Evolutionary conservation across 2,329 filamentous ascomycete species (phyloP).

Genomic region (Didymella pomorum): DNA sequence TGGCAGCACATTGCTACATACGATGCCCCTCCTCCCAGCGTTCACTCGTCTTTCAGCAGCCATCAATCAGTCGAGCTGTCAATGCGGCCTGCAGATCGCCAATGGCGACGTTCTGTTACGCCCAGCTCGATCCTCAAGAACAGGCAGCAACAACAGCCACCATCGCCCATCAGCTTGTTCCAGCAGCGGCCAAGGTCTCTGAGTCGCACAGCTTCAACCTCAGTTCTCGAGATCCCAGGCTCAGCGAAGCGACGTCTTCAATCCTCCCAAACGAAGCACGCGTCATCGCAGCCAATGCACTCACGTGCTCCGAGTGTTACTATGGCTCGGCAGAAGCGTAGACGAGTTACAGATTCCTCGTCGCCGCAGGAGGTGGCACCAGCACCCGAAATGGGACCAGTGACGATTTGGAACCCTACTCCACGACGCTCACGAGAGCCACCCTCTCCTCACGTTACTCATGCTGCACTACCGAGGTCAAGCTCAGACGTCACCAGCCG

Average conservation of each 20-base stretch:
- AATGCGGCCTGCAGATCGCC: constrained; percentile 46
- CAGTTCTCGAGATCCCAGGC: constrained; percentile 33
- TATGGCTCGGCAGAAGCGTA: constrained; percentile 54
- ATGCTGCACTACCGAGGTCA: constrained; percentile 36
- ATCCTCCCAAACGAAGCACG: constrained; percentile 40
- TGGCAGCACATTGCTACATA: constrained; percentile 73
- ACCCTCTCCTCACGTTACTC: constrained; percentile 52
- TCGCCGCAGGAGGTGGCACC: constrained; percentile 29
- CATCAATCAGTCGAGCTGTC: constrained; percentile 43
- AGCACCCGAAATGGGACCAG: constrained; percentile 34
- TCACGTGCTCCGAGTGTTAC: constrained; percentile 51
- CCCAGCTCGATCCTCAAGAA: constrained; percentile 46
- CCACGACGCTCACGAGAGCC: constrained; percentile 56
- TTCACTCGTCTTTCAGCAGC: constrained; percentile 57
- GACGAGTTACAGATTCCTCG: constrained; percentile 51
- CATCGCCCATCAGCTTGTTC: constrained; percentile 49
- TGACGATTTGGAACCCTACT: constrained; percentile 47
- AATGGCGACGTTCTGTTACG: constrained; percentile 48
- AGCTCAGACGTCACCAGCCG: constrained; percentile 52
- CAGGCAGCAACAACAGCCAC: constrained; percentile 39
- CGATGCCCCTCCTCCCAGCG: constrained; percentile 62
- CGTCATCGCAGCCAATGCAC: constrained; percentile 34
- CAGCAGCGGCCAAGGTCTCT: constrained; percentile 37
- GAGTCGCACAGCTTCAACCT: constrained; percentile 42
- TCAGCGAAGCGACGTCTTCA: constrained; percentile 45